Evolutionary conservation across 2,329 filamentous ascomycete genomes (phyloP).

Genomic region (Paradendryphiella salina): DNA sequence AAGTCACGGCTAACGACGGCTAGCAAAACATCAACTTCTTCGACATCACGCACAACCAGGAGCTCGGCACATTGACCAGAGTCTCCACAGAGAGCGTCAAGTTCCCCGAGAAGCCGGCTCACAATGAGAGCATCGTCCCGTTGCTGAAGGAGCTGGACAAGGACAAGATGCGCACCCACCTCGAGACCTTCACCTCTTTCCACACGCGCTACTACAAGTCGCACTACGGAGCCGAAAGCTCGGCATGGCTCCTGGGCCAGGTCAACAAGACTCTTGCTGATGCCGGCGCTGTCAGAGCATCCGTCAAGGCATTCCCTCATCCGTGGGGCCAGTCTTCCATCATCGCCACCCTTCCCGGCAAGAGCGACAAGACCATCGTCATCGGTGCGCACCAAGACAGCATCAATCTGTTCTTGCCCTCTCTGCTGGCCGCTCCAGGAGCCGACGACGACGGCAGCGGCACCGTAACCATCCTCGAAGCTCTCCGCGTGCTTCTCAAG

Average conservation of each 20-base stretch:
- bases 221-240: constrained; percentile 77
- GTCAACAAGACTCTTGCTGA: constrained; percentile 72
- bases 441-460: constrained; percentile 96
- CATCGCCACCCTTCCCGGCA: constrained; percentile 87
- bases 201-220: constrained; percentile 83
- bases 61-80: constrained; percentile 58
- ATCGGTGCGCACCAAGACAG: constrained; percentile 82
- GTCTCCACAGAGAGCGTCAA: constrained; percentile 52
- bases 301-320: constrained; percentile 75
- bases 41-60: constrained; percentile 80
- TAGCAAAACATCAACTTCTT: constrained; percentile 88
- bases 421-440: constrained; percentile 80
- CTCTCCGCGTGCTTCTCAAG: constrained; percentile 76
- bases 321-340: constrained; percentile 88
- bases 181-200: constrained; percentile 77
- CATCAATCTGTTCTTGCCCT: constrained; percentile 89
- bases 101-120: constrained; percentile 68
- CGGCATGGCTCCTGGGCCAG: constrained; percentile 79
- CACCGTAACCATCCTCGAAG: constrained; percentile 92
- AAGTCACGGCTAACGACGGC: constrained; percentile 22
- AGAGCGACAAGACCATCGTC: constrained; percentile 80
- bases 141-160: constrained; percentile 73
- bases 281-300: constrained; percentile 71
- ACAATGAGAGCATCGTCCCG: constrained; percentile 67
- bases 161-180: constrained; percentile 73